Evolutionary conservation across 805 yeast genomes (phyloP).

Genomic region (Tetrapisispora iriomotensis): DNA sequence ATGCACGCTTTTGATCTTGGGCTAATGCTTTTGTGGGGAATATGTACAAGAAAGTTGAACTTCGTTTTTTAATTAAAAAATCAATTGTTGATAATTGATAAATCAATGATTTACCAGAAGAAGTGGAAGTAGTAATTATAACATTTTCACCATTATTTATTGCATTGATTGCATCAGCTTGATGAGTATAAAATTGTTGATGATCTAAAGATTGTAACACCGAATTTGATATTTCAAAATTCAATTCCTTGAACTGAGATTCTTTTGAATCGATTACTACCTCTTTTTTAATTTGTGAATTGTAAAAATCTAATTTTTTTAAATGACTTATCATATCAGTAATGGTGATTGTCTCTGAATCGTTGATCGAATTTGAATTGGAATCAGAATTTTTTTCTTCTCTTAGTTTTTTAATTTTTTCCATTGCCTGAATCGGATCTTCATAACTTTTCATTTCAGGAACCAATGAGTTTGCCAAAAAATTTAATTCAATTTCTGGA

Average conservation of each 20-base stretch:
- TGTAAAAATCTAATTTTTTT: conserved; percentile 41
- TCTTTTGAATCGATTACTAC: conserved; percentile 38
- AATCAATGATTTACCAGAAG: conserved; percentile 90
- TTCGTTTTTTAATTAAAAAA: conserved; percentile 32
- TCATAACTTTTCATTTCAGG: conserved; percentile 42
- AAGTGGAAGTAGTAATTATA: conserved; percentile 87
- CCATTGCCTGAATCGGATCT: conserved; percentile 58
- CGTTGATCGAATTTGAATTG: conserved; percentile 14
- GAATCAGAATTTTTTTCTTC: conserved; percentile 12
- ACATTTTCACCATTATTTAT: conserved; percentile 52
- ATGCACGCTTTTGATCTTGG: conserved; percentile 87
- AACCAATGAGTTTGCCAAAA: conserved; percentile 29
- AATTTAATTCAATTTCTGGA: conserved; percentile 35
- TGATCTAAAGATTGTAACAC: conserved; percentile 42
- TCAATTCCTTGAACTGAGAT: conserved; percentile 37
- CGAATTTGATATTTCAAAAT: conserved; percentile 41
- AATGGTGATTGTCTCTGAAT: conserved; percentile 31
- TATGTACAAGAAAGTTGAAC: conserved; percentile 66
- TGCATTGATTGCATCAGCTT: conserved; percentile 62
- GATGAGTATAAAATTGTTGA: conserved; percentile 64
- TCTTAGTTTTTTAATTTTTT: conserved; percentile 22
- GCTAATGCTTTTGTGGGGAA: conserved; percentile 98
- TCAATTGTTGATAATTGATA: conserved; percentile 78
- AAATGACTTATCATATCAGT: conserved; percentile 42
- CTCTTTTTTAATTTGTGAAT: conserved; percentile 50